These are phyloP conservation scores for Meira nashicola DNA, from an alignment of 1,284 basidiomycete species.

Conservation along the genomic window DNA sequence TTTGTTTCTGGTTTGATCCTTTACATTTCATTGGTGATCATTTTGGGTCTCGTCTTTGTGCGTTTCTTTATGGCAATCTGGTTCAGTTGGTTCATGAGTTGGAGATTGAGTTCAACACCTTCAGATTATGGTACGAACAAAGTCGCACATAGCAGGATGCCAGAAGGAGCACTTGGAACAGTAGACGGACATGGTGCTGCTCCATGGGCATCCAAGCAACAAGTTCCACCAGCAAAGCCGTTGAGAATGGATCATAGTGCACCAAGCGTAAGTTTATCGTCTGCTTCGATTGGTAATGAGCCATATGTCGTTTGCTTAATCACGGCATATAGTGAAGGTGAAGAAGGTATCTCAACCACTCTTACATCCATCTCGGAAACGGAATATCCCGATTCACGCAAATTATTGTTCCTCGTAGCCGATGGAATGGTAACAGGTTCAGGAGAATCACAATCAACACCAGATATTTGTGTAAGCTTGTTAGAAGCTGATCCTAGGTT, in stretches of 20 bases:
- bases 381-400: slow-evolving; percentile 82
- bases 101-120: slow-evolving; percentile 55
- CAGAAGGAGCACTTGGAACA: slow-evolving; percentile 85
- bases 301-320: slow-evolving; percentile 91
- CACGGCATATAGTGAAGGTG: slow-evolving; percentile 95
- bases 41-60: slow-evolving; percentile 80
- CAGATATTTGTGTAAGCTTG: slow-evolving; percentile 88
- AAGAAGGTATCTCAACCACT: slow-evolving; percentile 83
- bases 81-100: slow-evolving; percentile 93
- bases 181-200: slow-evolving; percentile 84
- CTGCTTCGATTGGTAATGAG: slow-evolving; percentile 57
- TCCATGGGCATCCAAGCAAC: slow-evolving; percentile 64
- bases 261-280: slow-evolving; percentile 11
- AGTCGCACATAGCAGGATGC: slow-evolving; percentile 89
- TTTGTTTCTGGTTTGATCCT: slow-evolving; percentile 85
- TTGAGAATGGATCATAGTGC: slow-evolving; percentile 18
- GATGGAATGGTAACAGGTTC: slow-evolving; percentile 99
- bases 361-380: slow-evolving; percentile 87
- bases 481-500: slow-evolving; percentile 91
- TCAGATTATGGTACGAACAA: slow-evolving; percentile 55
- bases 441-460: slow-evolving; percentile 89
- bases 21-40: slow-evolving; percentile 84
- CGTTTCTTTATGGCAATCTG: slow-evolving; percentile 94
- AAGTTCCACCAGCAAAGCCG: slow-evolving; percentile 29
- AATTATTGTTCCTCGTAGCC: slow-evolving; percentile 88